These are phyloP conservation scores for Zanthoxylum bungeanum DNA, from an alignment of 345 rosid species.

Conservation along the genomic window DNA sequence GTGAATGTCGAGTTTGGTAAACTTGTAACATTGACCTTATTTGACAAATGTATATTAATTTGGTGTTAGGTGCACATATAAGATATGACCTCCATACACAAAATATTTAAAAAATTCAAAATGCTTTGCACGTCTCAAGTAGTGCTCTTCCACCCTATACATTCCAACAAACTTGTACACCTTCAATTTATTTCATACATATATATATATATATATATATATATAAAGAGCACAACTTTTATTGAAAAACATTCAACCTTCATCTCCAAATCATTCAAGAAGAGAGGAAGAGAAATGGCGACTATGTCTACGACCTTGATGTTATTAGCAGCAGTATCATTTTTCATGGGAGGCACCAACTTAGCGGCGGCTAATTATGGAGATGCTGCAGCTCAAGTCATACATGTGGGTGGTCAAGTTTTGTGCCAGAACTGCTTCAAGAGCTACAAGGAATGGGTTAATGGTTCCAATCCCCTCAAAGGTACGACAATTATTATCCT, in stretches of 20 bases:
- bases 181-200: background rate
- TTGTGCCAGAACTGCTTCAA: constrained; percentile 80
- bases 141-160: constrained; percentile 23
- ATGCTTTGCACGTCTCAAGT: constrained; percentile 31
- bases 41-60: background rate
- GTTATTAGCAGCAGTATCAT: constrained; percentile 8
- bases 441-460: constrained; percentile 52
- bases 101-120: background rate
- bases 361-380: constrained; percentile 7
- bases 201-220: background rate
- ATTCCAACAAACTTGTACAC: background rate
- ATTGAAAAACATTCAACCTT: background rate
- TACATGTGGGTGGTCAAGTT: constrained; percentile 64
- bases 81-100: background rate
- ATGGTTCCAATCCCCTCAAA: constrained; percentile 62
- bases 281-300: constrained; percentile 17
- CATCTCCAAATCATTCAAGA: background rate
- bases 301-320: constrained; percentile 1
- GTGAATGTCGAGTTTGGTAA: too few relatives aligned
- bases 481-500: constrained; percentile 27
- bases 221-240: background rate
- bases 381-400: constrained; percentile 20
- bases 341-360: constrained; percentile 11
- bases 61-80: background rate
- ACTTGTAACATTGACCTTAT: too few relatives aligned